Evolutionary conservation across 2,329 filamentous ascomycete species (phyloP), one percentile per base, ranked within the genome.

Genomic region (Incumbomyces lentus): DNA sequence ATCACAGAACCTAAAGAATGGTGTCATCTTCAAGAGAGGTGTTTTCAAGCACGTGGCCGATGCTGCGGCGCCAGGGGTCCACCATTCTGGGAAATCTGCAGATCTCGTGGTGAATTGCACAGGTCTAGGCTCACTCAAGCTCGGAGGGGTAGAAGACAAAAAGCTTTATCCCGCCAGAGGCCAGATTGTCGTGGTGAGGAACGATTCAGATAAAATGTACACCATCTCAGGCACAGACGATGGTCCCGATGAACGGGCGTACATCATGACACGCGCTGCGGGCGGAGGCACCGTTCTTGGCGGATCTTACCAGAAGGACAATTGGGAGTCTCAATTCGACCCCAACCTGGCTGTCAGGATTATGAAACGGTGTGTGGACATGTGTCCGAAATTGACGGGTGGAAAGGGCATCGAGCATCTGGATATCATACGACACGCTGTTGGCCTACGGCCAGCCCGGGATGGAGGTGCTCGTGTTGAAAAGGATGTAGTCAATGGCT

Each of bases 211-310:
- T 10, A 68, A 76, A 30, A 90, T 93, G 84, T 64, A 77, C 40
- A 74, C 75, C 6, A 72, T 76, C 12, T 87, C 82, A 10, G 84
- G 85, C 35, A 84, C 79, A 0, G 82, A 87, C 41, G 84, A 92
- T 57, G 81, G 77, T 2, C 68, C 72, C 0, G 80, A 82, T 30
- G 88, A 95, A 64, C 69, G 81, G 3, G 69, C 77, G 48, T 95
- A 95, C 62, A 73, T 84, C 40, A 95, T 95, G 88, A 80, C 79
- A 58, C 76, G 89, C 22, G 85, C 88, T 1, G 62, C 62, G 41
- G 76, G 80, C n/a, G 89, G 88, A 16, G 89, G 89, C 10, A 92
- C 86, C 0, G 74, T 95, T 35, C 69, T 95, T 2, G 89, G 88
- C n/a, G 89, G 89, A 2, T 90, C 82, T 39, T 85, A 93, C 58